Evolutionary conservation across 768 basidiomycete genomes (phyloP), one percentile per base, ranked within the genome.

Genomic region (Serendipita sp.): DNA sequence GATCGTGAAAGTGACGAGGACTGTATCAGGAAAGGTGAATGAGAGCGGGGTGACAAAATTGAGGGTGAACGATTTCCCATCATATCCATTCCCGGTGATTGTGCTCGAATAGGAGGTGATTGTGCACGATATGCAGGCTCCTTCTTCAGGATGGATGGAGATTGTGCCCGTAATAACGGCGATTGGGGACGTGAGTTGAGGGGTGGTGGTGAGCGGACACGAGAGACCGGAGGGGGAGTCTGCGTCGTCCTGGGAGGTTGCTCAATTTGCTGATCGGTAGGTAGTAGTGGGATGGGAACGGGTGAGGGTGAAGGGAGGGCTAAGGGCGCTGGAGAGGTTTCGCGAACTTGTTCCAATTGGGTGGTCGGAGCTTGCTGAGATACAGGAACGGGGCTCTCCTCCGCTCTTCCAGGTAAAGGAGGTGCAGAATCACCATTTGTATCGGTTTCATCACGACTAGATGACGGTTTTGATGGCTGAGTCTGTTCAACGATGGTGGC

Each of bases 201-300:
- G 8, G 55, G 63, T 15, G 44, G 60, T 13, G 45, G 65, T 29
- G 44, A 48, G 18, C 48, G 64, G 5, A 40, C 27, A 27, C 13
- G 82, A 82, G 3, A 87, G 87, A 67, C 82, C 83, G 8, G 88
- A 86, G 6, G 85, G 85, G 8, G 86, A 84, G 27, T 40, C n/a
- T 15, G 18, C 33, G 29, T 53, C n/a, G 63, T 48, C 13, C 52
- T 16, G 8, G 40, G 62, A 65, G 27, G 66, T 40, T 31, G 43
- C 34, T 2, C 34, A 36, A 40, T 60, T 8, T 23, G 36, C 8
- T 37, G 45, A 4, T 18, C 18, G 15, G 15, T 3, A 15, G 78
- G 80, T 63, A 79, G 78, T 44, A 84, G 84, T 69, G 84, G 87
- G 68, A 85, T 84, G 63, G 86, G 85, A 58, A 86, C 70, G 3